Conservation (phyloP, 2,329 filamentous ascomycete species). For the Aspergillus chevalieri region DNA sequence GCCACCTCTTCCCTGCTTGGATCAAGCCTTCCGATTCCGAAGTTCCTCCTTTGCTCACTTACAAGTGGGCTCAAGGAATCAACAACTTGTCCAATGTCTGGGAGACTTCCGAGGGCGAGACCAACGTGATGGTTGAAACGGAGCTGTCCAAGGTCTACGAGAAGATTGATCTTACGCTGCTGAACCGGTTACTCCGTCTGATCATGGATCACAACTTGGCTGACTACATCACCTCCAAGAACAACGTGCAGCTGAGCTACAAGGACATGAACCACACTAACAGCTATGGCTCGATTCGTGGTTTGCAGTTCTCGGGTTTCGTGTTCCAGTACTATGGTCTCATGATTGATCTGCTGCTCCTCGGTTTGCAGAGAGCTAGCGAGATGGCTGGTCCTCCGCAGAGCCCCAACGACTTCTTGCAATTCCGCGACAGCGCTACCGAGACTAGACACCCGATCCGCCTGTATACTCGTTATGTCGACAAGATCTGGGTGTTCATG, state of each 20-base stretch:
- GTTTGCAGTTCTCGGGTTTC: slow-evolving; percentile 94
- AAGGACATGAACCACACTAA: slow-evolving; percentile 99
- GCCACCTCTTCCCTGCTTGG: slow-evolving; percentile 95
- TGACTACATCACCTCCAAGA: slow-evolving; percentile 98
- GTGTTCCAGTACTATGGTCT: slow-evolving; percentile 99
- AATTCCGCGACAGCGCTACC: slow-evolving; percentile 88
- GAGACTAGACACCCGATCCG: slow-evolving; percentile 92
- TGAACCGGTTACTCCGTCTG: slow-evolving; percentile 84
- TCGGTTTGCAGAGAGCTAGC: slow-evolving; percentile 91
- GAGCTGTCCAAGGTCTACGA: slow-evolving; percentile 99
- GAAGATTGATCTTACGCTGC: slow-evolving; percentile 93
- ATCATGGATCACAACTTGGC: slow-evolving; percentile 99
- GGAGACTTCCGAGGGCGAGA: slow-evolving; percentile 89
- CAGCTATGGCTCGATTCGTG: slow-evolving; percentile 96
- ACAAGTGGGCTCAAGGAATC: slow-evolving; percentile 99
- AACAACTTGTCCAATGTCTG: slow-evolving; percentile 96
- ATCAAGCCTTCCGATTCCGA: slow-evolving; percentile 99
- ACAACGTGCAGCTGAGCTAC: slow-evolving; percentile 98
- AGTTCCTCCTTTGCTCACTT: slow-evolving; percentile 85
- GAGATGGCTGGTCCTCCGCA: slow-evolving; percentile 94
- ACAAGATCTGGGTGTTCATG: slow-evolving; percentile 97
- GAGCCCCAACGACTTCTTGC: slow-evolving; percentile 92
- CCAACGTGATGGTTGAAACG: slow-evolving; percentile 98
- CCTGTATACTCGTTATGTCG: slow-evolving; percentile 95
- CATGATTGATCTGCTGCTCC: slow-evolving; percentile 83